Percentiles rank a stretch among this genome's conserved stretches.
phyloP scores from a whole-genome alignment of 1,284 basidiomycete genomes.

The Sporisorium reilianum region DNA sequence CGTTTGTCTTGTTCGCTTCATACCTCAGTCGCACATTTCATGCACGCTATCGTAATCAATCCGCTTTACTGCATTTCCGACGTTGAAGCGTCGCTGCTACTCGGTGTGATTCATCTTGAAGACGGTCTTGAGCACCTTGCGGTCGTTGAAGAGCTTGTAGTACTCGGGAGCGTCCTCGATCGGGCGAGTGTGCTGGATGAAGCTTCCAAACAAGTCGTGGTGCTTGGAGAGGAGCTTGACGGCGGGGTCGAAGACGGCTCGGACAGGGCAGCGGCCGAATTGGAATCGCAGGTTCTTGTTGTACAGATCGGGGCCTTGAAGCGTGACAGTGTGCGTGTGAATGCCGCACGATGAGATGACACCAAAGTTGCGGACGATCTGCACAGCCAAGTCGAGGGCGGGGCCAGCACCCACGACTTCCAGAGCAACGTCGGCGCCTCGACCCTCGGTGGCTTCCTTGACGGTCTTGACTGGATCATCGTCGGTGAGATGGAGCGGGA shows the following conservation, averaged over 20 bases:
- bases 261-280: conserved; percentile 85
- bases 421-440: conserved; percentile 71
- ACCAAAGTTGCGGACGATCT: conserved; percentile 83
- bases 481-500: conserved; percentile 61
- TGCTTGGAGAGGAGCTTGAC: conserved; percentile 59
- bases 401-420: conserved; percentile 83
- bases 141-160: conserved; percentile 63
- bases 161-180: conserved; percentile 62
- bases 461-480: conserved; percentile 47
- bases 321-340: conserved; percentile 67
- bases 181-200: conserved; percentile 62
- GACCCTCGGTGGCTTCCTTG: conserved; percentile 62
- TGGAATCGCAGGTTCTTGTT: conserved; percentile 80
- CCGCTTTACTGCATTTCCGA: background rate
- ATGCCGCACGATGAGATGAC: conserved; percentile 84
- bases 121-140: conserved; percentile 53
- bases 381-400: conserved; percentile 80
- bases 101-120: conserved; percentile 47
- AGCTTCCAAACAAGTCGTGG: conserved; percentile 59
- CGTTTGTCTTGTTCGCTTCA: background rate
- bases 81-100: background rate
- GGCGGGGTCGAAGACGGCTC: conserved; percentile 60
- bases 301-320: conserved; percentile 75
- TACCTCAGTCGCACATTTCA: background rate
- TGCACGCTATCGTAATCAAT: background rate